phyloP scores from a whole-genome alignment of 2,329 filamentous ascomycete genomes.

The Periglandula ipomoeae region DNA sequence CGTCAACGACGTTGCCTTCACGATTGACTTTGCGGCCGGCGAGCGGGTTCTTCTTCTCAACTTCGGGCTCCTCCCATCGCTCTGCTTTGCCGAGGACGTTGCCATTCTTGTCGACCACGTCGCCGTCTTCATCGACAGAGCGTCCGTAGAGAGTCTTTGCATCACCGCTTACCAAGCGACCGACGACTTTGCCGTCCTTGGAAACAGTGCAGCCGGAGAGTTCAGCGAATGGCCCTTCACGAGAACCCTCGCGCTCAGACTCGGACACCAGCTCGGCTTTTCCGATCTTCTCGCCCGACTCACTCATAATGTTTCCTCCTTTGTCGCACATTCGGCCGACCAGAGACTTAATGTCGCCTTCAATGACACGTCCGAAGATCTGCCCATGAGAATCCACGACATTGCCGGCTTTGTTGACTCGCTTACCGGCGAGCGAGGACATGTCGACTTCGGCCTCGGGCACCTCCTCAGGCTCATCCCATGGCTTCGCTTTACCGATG shows the following conservation, averaged over 20 bases:
- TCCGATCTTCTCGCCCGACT: slow-evolving; percentile 62
- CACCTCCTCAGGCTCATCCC: slow-evolving; percentile 42
- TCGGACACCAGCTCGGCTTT: slow-evolving; percentile 59
- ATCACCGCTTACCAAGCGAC: slow-evolving; percentile 62
- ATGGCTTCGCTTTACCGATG: slow-evolving; percentile 59
- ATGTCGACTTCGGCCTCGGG: slow-evolving; percentile 48
- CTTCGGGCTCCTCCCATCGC: slow-evolving; percentile 50
- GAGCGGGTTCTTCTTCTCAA: slow-evolving; percentile 43
- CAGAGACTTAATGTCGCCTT: slow-evolving; percentile 55
- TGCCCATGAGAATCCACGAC: slow-evolving; percentile 44
- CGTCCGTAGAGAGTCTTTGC: slow-evolving; percentile 64
- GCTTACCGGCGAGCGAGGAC: slow-evolving; percentile 57
- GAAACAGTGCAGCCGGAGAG: slow-evolving; percentile 54
- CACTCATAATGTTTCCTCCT: slow-evolving; percentile 62
- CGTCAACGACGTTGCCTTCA: slow-evolving; percentile 49
- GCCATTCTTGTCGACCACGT: slow-evolving; percentile 69
- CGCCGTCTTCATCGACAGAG: slow-evolving; percentile 70
- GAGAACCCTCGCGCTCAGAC: slow-evolving; percentile 51
- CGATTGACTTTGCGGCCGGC: slow-evolving; percentile 47
- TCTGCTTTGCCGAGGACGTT: slow-evolving; percentile 50
- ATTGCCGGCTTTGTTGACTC: slow-evolving; percentile 62
- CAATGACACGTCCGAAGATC: slow-evolving; percentile 56
- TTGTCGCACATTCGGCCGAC: slow-evolving; percentile 63
- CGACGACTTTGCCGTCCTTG: slow-evolving; percentile 65
- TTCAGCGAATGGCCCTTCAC: slow-evolving; percentile 62